phyloP scores from a whole-genome alignment of 164 flowering plant species.

The Buxus sempervirens region DNA sequence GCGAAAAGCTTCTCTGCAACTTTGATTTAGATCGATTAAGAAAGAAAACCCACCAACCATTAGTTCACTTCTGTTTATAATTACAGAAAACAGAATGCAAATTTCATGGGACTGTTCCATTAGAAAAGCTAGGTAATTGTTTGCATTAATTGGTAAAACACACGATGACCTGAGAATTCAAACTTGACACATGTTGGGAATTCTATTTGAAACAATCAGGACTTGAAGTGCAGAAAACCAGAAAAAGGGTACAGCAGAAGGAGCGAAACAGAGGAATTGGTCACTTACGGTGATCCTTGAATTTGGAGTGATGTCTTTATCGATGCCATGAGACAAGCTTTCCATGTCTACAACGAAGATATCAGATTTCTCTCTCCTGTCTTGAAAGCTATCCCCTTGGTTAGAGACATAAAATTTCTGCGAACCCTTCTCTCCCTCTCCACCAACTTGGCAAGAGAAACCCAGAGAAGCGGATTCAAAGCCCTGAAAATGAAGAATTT shows the following conservation, averaged over 20 bases:
- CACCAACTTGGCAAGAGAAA: not conserved
- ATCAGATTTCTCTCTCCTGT: conserved; percentile 5
- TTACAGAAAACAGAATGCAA: too few species aligned
- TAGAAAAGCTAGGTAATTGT: too few species aligned
- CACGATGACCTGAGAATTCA: too few species aligned
- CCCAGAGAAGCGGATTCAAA: not conserved
- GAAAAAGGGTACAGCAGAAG: not conserved
- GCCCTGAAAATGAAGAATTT: not conserved
- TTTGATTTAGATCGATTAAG: not conserved
- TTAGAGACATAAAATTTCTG: not conserved
- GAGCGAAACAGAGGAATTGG: not conserved
- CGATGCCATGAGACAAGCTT: conserved; percentile 16
- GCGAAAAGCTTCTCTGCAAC: conserved; percentile 31
- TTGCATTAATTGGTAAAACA: too few species aligned
- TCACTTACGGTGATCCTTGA: conserved; percentile 19
- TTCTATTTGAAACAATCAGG: not conserved
- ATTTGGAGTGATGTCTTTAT: conserved; percentile 11
- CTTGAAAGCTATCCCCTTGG: not conserved
- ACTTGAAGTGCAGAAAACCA: not conserved
- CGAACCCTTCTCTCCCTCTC: not conserved
- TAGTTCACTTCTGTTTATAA: too few species aligned
- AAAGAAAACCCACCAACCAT: too few species aligned
- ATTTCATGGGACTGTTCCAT: too few species aligned
- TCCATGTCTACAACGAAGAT: conserved; percentile 19
- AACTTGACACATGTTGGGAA: not conserved